Conservation (phyloP, 2,329 filamentous ascomycete species). For the Colletotrichum kahawae region DNA sequence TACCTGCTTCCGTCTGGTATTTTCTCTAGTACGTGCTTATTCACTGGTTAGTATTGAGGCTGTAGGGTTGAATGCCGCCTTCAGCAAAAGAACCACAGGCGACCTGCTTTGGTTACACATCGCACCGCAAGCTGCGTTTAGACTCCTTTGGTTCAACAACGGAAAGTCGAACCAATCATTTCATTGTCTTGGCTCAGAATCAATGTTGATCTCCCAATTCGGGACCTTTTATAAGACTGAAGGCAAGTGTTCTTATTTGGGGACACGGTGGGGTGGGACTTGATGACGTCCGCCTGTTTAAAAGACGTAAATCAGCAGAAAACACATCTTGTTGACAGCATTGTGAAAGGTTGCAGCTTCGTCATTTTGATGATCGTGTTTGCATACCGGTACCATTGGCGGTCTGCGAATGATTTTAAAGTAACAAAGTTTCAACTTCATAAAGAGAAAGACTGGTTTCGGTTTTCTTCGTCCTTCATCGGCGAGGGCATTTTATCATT, state of each 20-base stretch:
- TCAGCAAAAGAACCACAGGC: background rate
- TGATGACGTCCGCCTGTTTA: rapidly evolving
- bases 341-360: too few species aligned
- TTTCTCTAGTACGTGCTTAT: background rate
- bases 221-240: background rate
- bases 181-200: background rate
- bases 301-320: background rate
- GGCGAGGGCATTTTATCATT: rapidly evolving
- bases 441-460: too few species aligned
- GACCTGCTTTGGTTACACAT: background rate
- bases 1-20: too few species aligned
- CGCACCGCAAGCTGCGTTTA: background rate
- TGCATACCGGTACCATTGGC: too few species aligned
- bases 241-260: background rate
- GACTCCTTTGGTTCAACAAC: background rate
- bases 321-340: background rate
- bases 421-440: rapidly evolving
- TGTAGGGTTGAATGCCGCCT: background rate
- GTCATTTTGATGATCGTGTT: too few species aligned
- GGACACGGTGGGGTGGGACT: background rate
- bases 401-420: too few species aligned
- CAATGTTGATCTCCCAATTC: background rate
- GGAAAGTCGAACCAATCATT: too few species aligned
- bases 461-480: too few species aligned
- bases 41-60: background rate